A percentile compares a stretch with the other conserved stretches of the same genome.
phyloP scores from a whole-genome alignment of 2,329 filamentous ascomycete species.

The Talaromyces sp. region DNA sequence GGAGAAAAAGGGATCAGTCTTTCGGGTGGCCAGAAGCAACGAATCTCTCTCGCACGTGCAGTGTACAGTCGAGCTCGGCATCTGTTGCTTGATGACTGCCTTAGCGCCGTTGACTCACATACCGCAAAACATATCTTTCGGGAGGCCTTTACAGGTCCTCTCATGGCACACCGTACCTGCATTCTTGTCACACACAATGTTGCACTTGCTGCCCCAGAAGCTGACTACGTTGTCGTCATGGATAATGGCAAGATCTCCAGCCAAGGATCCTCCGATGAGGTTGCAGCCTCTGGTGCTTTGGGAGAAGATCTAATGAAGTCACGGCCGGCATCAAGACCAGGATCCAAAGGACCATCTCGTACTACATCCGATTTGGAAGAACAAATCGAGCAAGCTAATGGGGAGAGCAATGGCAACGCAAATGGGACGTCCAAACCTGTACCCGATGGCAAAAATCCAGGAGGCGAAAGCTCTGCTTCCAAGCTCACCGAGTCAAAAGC shows the following conservation, averaged over 20 bases:
- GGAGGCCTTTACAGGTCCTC: slow-evolving; percentile 79
- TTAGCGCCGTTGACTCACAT: slow-evolving; percentile 95
- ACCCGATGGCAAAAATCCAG: slow-evolving; percentile 35
- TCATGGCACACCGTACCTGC: slow-evolving; percentile 86
- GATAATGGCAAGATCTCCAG: slow-evolving; percentile 76
- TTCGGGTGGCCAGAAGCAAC: slow-evolving; percentile 94
- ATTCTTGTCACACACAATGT: slow-evolving; percentile 95
- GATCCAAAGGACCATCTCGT: slow-evolving; percentile 71
- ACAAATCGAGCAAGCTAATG: slow-evolving; percentile 47
- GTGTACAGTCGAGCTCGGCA: slow-evolving; percentile 94
- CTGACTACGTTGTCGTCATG: slow-evolving; percentile 75
- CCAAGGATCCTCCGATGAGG: slow-evolving; percentile 70
- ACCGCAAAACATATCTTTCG: slow-evolving; percentile 98
- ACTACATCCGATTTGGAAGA: slow-evolving; percentile 70
- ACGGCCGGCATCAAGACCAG: slow-evolving; percentile 60
- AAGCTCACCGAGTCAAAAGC: slow-evolving; percentile 69
- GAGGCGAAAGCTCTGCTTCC: slow-evolving; percentile 39
- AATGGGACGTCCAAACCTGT: slow-evolving; percentile 33
- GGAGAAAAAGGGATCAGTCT: slow-evolving; percentile 96
- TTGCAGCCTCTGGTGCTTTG: slow-evolving; percentile 81
- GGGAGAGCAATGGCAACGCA: slow-evolving; percentile 47
- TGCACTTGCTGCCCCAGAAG: slow-evolving; percentile 74
- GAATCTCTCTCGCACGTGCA: slow-evolving; percentile 91
- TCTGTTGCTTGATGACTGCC: slow-evolving; percentile 85
- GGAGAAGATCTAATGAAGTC: slow-evolving; percentile 81